Conservation (phyloP, 2,329 filamentous ascomycete genomes). For the Cladosporium colombiae region DNA sequence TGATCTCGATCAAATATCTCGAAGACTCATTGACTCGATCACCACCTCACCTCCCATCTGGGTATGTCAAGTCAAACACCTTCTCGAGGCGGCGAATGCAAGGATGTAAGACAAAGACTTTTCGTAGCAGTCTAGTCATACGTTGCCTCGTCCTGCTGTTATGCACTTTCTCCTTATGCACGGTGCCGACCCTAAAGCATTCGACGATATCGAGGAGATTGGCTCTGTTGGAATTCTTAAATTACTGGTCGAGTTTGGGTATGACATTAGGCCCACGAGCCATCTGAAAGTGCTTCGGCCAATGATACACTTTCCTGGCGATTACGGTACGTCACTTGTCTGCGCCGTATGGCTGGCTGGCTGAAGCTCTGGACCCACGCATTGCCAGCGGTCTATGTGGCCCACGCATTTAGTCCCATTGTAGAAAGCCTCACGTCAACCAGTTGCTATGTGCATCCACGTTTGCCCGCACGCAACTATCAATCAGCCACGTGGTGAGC, state of each 20-base stretch:
- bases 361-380: too few relatives aligned
- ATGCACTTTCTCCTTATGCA: background rate
- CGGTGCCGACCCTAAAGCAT: background rate
- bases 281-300: constrained; percentile 20
- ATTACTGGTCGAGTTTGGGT: constrained; percentile 1
- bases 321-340: constrained; percentile 19
- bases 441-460: too few relatives aligned
- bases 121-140: background rate
- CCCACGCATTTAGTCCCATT: too few relatives aligned
- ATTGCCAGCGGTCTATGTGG: too few relatives aligned
- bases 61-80: background rate
- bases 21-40: background rate
- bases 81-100: background rate
- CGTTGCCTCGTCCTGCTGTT: background rate
- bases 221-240: background rate
- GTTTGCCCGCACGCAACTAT: too few relatives aligned
- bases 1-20: background rate
- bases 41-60: background rate
- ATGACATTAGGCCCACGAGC: too few relatives aligned
- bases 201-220: background rate
- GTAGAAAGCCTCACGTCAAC: too few relatives aligned
- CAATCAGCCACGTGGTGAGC: too few relatives aligned
- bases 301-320: background rate
- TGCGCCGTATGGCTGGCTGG: constrained; percentile 21
- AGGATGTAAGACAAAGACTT: background rate